phyloP scores from a whole-genome alignment of 345 rosid genomes.

The Eucalyptus globulus region DNA sequence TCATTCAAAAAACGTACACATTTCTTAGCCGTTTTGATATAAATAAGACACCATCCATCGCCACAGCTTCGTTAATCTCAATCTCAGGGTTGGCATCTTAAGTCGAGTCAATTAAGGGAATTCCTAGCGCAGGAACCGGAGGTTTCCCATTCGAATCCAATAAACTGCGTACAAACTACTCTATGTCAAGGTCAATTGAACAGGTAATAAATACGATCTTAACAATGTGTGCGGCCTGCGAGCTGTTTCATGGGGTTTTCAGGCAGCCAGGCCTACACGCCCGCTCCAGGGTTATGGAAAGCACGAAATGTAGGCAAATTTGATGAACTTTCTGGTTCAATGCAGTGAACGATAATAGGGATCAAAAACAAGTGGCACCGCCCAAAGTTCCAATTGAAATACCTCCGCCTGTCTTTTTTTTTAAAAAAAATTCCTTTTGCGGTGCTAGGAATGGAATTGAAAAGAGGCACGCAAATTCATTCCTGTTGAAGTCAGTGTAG shows the following conservation, averaged over 20 bases:
- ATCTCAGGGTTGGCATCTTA: background rate
- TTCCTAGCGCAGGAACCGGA: background rate
- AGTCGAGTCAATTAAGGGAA: background rate
- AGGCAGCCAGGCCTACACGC: background rate
- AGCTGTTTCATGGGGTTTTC: background rate
- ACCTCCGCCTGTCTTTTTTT: background rate
- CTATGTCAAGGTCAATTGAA: background rate
- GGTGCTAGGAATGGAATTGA: background rate
- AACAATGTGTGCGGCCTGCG: background rate
- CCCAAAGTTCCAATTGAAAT: background rate
- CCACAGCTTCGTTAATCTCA: background rate
- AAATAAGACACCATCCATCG: background rate
- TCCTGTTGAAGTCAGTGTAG: background rate
- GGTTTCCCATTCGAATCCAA: background rate
- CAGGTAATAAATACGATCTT: background rate
- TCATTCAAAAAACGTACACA: background rate
- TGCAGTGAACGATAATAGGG: background rate
- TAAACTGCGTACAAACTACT: background rate
- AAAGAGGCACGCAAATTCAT: background rate
- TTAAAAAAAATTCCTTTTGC: background rate
- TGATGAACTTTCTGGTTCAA: background rate
- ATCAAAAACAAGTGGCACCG: background rate
- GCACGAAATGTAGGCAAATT: background rate
- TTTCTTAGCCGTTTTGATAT: background rate
- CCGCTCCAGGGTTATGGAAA: background rate